These are phyloP conservation scores for Stagonosporopsis tanaceti DNA, from an alignment of 2,329 filamentous ascomycete species.

Conservation along the genomic window DNA sequence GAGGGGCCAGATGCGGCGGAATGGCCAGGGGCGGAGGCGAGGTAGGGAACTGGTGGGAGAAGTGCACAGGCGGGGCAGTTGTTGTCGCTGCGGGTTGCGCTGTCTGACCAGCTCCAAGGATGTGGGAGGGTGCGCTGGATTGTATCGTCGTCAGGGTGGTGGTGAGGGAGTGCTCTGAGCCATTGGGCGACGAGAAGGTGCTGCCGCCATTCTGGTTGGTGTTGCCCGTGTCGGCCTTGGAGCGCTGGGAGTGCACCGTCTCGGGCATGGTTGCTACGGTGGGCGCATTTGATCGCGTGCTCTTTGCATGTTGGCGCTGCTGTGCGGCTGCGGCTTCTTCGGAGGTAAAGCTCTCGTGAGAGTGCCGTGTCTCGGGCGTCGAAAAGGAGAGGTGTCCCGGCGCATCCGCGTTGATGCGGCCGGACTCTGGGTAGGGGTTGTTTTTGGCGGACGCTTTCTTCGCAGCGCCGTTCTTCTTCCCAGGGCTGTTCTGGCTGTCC, in stretches of 20 bases:
- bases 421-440: slow-evolving; percentile 91
- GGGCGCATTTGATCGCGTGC: slow-evolving; percentile 76
- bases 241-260: slow-evolving; percentile 77
- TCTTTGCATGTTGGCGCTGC: slow-evolving; percentile 64
- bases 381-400: slow-evolving; percentile 57
- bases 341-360: slow-evolving; percentile 64
- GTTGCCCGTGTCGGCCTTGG: slow-evolving; percentile 79
- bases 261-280: slow-evolving; percentile 87
- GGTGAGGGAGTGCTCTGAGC: slow-evolving; percentile 80
- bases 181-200: slow-evolving; percentile 84
- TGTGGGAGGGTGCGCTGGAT: slow-evolving; percentile 66
- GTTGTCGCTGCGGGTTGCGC: slow-evolving; percentile 47
- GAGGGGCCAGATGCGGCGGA: slow-evolving; percentile 71
- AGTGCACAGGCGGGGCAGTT: slow-evolving; percentile 56
- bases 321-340: slow-evolving; percentile 59
- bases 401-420: slow-evolving; percentile 61
- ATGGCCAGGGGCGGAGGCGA: slow-evolving; percentile 72
- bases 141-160: slow-evolving; percentile 88
- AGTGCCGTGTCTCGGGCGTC: slow-evolving; percentile 54
- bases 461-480: slow-evolving; percentile 52
- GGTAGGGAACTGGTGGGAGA: slow-evolving; percentile 64
- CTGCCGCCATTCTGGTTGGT: slow-evolving; percentile 70
- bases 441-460: slow-evolving; percentile 76
- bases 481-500: slow-evolving; percentile 54
- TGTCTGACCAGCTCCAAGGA: slow-evolving; percentile 48